These are phyloP conservation scores for Rubus parviflorus DNA, from an alignment of 306 rosid genomes.

Conservation along the genomic window DNA sequence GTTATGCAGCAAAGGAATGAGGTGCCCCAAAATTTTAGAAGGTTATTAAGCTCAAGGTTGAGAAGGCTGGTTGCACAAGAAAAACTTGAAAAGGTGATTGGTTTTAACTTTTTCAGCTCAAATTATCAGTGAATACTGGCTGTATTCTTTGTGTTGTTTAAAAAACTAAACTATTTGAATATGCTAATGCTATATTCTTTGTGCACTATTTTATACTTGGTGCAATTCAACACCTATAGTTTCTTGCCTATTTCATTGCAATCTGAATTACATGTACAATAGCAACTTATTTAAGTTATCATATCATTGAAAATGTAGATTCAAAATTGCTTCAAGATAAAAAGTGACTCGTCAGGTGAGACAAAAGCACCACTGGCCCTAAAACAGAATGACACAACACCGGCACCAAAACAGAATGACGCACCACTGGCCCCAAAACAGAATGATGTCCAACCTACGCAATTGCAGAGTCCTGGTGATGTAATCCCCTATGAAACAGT, in stretches of 20 bases:
- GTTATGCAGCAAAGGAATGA: conserved; percentile 40
- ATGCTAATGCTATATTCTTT: background rate
- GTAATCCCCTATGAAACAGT: conserved; percentile 10
- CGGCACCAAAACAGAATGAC: background rate
- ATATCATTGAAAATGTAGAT: conserved; percentile 19
- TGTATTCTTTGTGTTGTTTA: background rate
- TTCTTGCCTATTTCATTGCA: background rate
- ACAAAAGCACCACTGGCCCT: conserved; percentile 10
- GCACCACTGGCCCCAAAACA: conserved; percentile 10
- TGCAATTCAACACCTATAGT: background rate
- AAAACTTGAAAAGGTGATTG: conserved; percentile 43
- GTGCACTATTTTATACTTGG: background rate
- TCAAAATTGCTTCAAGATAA: conserved; percentile 38
- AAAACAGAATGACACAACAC: background rate
- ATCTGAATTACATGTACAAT: background rate
- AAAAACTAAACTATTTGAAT: background rate
- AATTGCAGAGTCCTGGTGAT: background rate
- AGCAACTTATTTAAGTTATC: background rate
- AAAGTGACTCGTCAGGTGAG: conserved; percentile 4
- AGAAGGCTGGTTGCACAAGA: conserved; percentile 41
- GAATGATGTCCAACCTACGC: conserved; percentile 26
- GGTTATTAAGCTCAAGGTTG: conserved; percentile 34
- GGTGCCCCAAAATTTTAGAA: conserved; percentile 42
- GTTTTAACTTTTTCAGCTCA: background rate
- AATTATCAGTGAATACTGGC: background rate